Evolutionary conservation across 257 asterid species (phyloP).

Genomic region (Linderniella brevidens): DNA sequence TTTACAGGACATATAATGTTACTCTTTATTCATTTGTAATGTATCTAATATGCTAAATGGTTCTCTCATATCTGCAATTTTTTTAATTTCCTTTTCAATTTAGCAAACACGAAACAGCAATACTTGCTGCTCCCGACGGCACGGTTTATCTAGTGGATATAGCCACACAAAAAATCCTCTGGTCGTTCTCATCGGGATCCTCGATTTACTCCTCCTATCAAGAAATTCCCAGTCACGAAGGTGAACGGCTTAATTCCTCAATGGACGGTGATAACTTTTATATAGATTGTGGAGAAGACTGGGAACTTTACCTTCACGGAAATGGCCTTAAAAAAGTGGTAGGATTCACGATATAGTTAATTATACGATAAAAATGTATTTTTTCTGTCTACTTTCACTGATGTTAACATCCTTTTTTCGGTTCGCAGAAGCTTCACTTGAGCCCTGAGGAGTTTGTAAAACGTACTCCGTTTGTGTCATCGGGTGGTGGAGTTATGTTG

Average conservation of each 20-base stretch:
- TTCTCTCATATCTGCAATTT: neutral
- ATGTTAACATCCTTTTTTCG: neutral
- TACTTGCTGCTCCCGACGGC: conserved; percentile 84
- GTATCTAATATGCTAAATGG: neutral
- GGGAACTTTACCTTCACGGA: conserved; percentile 57
- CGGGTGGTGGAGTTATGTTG: conserved; percentile 56
- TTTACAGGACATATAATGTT: neutral
- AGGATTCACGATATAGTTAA: conserved; percentile 3
- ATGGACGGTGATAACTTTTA: conserved; percentile 35
- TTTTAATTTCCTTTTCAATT: conserved; percentile 10
- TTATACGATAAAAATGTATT: too few species aligned
- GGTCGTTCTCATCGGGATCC: conserved; percentile 80
- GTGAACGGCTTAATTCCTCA: conserved; percentile 31
- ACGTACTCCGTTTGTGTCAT: conserved; percentile 48
- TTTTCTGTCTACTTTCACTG: neutral
- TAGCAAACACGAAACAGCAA: conserved; percentile 48
- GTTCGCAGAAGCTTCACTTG: conserved; percentile 39
- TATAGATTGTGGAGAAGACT: conserved; percentile 74
- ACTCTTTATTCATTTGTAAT: neutral
- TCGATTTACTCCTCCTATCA: conserved; percentile 64
- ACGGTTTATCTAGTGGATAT: conserved; percentile 40
- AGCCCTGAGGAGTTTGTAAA: conserved; percentile 54
- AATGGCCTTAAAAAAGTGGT: conserved; percentile 50
- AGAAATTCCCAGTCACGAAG: conserved; percentile 32
- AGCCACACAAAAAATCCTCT: conserved; percentile 34